Percentiles rank a stretch among this genome's conserved stretches.
Evolutionary conservation across 495 filamentous ascomycete genomes (phyloP).

Genomic region (Penicillium coprophilum): DNA sequence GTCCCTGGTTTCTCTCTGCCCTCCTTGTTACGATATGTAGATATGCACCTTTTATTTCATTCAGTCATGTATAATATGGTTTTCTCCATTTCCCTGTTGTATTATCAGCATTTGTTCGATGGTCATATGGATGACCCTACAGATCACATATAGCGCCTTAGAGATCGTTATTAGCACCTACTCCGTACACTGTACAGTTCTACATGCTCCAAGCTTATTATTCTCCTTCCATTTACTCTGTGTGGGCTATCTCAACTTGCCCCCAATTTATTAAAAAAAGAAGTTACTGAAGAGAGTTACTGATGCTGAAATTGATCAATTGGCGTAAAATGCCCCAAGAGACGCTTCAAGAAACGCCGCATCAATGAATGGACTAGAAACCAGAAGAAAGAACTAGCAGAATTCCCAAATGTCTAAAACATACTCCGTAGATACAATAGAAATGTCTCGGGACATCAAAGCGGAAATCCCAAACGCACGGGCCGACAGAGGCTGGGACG

Average conservation of each 20-base stretch:
- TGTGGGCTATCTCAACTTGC: not conserved
- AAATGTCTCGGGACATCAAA: not conserved
- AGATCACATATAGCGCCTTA: not conserved
- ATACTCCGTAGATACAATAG: not conserved
- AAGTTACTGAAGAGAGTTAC: not conserved
- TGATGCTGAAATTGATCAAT: not conserved
- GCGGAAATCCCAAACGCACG: not conserved
- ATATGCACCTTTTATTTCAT: slow-evolving; percentile 11
- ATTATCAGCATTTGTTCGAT: not conserved
- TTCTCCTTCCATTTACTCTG: not conserved
- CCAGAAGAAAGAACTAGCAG: not conserved
- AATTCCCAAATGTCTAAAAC: no score
- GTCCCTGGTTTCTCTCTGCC: not conserved
- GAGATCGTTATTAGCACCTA: not conserved
- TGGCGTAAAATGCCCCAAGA: not conserved
- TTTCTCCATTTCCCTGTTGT: slow-evolving; percentile 3
- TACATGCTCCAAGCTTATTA: not conserved
- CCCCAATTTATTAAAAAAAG: not conserved
- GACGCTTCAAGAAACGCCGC: not conserved
- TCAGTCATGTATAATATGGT: slow-evolving; percentile 8
- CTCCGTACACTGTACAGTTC: not conserved
- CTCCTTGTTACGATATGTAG: slow-evolving; percentile 17
- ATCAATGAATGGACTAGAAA: not conserved
- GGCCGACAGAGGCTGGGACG: not conserved
- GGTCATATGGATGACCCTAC: not conserved